Evolutionary conservation across 192 early-diverging fungal species (phyloP), one percentile per base, ranked within the genome.

Genomic region (Backusella macrospora): DNA sequence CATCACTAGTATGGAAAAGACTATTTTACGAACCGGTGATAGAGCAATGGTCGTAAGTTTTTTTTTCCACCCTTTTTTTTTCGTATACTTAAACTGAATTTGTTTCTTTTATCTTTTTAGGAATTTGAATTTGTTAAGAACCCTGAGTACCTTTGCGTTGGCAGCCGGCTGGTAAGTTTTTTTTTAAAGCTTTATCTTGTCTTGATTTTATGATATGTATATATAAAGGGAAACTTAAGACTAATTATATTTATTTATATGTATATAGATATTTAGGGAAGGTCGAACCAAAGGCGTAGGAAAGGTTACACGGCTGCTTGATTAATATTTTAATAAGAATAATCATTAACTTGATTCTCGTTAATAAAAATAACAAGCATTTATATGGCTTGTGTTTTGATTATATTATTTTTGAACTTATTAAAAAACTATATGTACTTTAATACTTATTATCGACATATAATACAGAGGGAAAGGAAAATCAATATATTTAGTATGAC

Each of bases 281-380:
- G 89, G 92, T 3, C 89, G 94, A 13, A 98, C 96, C 12, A 96
- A 96, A 82, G 95, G 95, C 23, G 90, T 96, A 4, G 96, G 96
- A 72, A 95, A 95, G 76, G 92, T 97, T 10, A 81, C 86, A 66
- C 79, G 77, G 65, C 71, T 85, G 45, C 68, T 86, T 21, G 82
- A 76, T 26, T 83, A 72, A 68, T 34, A 0, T 34, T 34, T 34
- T 34, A 34, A 34, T 34, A 34, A 34, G 29, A 34, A 2, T 34
- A 2, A 34, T 34, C 2, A 1, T 34, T 34, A 34, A 34, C 2
- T 34, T 34, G 29, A 34, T 34, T 34, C 29, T 34, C 29, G 29
- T 34, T 34, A 34, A 34, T 34, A 34, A 34, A 34, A 34, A 34
- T 34, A 34, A 2, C 29, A 34, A 34, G 29, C 2, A 34, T 34